Base-by-base conservation (phyloP, 257 asterid genomes). In the Paulownia fortunei region DNA sequence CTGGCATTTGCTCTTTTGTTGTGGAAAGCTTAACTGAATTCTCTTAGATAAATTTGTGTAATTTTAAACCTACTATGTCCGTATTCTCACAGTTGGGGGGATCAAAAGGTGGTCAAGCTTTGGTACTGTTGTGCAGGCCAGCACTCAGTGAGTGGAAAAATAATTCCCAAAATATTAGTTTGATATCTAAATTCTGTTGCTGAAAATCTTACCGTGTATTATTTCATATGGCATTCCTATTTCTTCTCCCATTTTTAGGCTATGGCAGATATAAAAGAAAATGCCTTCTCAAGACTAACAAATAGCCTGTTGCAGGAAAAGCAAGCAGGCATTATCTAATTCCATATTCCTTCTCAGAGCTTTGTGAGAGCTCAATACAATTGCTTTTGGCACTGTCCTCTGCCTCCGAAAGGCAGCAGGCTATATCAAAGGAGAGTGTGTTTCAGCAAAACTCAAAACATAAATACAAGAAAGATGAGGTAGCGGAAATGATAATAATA, bases 341-440 rank as follows among this genome's bases (percentile, higher is more conserved):
- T 26, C 79, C 72, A 73, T 41, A 41, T 72, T 52, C 9, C 36
- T 12, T n/a, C n/a, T n/a, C n/a, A n/a, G n/a, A 76, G 26, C 67
- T 23, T 23, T 69, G 34, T 49, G 30, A 60, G 54, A 70, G 19
- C 55, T 47, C 39, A 60, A 63, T 49, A 41, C 60, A 72, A 49
- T 70, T 70, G 78, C 74, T 55, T 69, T 54, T 74, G 36, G 71
- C 37, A 55, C 13, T 23, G 46, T 27, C 49, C n/a, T n/a, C n/a
- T 34, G 55, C 79, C 27, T 8, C 21, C 27, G 5, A 65, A 13
- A 51, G 42, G 32, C 58, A 76, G 15, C 64, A 49, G 21, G 6
- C 7, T 12, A 24, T 12, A 27, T 51, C 27, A 59, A 18, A 51
- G 37, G 41, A 52, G 47, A 56, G 15, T 13, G n/a, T n/a, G 32